Percentiles rank a stretch among this genome's conserved stretches.
phyloP scores from a whole-genome alignment of 352 stramenopile species.

The Phytophthora cactorum region DNA sequence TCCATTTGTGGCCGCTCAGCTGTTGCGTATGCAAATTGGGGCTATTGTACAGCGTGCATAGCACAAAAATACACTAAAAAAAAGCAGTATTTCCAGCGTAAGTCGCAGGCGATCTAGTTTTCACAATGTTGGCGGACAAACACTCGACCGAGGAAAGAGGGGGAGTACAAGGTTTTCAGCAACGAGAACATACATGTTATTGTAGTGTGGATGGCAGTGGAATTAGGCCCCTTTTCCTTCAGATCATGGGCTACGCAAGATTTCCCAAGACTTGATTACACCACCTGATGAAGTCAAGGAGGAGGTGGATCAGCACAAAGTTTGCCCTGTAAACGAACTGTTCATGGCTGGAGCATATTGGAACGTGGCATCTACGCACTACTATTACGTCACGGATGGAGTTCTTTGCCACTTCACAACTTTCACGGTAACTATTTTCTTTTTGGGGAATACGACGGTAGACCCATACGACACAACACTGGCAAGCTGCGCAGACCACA shows the following conservation, averaged over 20 bases:
- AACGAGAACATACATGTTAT: neutral
- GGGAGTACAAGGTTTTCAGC: neutral
- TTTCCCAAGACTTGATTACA: slow-evolving; percentile 10
- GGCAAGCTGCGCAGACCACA: neutral
- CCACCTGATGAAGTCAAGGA: neutral
- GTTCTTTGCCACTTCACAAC: slow-evolving; percentile 18
- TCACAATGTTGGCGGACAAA: no score
- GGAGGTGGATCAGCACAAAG: slow-evolving; percentile 2
- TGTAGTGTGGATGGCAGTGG: neutral
- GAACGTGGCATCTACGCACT: slow-evolving; percentile 21
- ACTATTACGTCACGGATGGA: slow-evolving; percentile 3
- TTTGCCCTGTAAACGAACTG: slow-evolving; percentile 17
- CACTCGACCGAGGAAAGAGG: neutral
- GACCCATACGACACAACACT: slow-evolving; percentile 6
- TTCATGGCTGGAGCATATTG: slow-evolving; percentile 26
- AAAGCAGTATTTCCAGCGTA: no score
- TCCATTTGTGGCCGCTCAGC: no score
- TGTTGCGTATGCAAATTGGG: no score
- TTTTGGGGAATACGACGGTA: slow-evolving; percentile 4
- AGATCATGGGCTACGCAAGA: neutral
- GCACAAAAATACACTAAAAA: no score
- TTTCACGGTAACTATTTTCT: slow-evolving; percentile 12
- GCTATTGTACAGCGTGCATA: no score
- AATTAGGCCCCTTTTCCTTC: neutral
- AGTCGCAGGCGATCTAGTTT: no score